Percentiles rank a stretch among this genome's conserved stretches.
phyloP scores from a whole-genome alignment of 192 early-diverging fungal species.

The Coemansia guatemalensis region DNA sequence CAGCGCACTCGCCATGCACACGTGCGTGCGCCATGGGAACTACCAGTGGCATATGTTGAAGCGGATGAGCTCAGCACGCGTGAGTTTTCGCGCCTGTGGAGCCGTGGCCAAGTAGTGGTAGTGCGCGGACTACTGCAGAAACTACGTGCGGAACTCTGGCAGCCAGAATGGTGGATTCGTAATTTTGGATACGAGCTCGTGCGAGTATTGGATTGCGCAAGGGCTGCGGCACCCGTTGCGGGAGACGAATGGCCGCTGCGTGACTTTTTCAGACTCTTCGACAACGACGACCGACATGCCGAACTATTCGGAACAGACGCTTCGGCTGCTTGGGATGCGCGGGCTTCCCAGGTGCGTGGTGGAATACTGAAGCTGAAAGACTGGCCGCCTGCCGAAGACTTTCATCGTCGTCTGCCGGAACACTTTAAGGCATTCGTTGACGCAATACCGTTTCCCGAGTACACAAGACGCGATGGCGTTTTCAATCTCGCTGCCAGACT shows the following conservation, averaged over 20 bases:
- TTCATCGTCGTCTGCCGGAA: constrained; percentile 53
- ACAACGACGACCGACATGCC: constrained; percentile 25
- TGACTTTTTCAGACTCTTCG: constrained; percentile 57
- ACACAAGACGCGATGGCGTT: constrained; percentile 55
- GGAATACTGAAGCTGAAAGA: constrained; percentile 59
- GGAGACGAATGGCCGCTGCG: constrained; percentile 33
- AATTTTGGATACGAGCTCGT: constrained; percentile 48
- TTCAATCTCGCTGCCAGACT: constrained; percentile 63
- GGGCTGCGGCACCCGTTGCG: constrained; percentile 5
- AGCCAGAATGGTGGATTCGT: constrained; percentile 35
- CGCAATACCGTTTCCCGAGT: constrained; percentile 58
- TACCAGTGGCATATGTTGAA: constrained; percentile 22
- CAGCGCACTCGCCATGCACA: constrained; percentile 37
- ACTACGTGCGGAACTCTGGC: constrained; percentile 24
- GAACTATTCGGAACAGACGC: constrained; percentile 4
- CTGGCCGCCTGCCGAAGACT: constrained; percentile 66
- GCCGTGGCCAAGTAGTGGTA: constrained; percentile 23
- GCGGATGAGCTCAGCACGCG: constrained; percentile 18
- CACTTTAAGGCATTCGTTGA: constrained; percentile 60
- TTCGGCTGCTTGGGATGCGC: constrained; percentile 20
- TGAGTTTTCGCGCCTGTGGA: constrained; percentile 47
- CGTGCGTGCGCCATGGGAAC: constrained; percentile 37
- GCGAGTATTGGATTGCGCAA: constrained; percentile 56
- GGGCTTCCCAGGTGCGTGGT: constrained; percentile 6
- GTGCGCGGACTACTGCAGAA: constrained; percentile 24